Conservation (phyloP, 805 yeast species). For the Huiozyma sinensis region DNA sequence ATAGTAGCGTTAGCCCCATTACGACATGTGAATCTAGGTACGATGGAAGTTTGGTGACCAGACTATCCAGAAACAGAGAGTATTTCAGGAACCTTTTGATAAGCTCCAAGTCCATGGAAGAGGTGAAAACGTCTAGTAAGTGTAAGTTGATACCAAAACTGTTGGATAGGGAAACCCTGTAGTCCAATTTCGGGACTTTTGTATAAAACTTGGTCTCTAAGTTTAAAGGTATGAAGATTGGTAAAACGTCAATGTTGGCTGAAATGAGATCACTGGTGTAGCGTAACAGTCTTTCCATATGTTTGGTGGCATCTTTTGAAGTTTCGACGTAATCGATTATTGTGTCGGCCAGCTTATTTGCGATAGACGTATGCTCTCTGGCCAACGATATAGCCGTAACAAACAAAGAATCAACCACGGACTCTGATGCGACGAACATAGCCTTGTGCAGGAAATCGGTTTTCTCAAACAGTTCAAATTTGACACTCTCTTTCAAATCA, state of each 20-base stretch:
- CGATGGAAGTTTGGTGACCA: conserved; percentile 10
- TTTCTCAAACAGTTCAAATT: conserved; percentile 6
- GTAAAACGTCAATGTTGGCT: conserved; percentile 5
- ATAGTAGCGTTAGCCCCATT: conserved; percentile 25
- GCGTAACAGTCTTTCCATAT: not conserved
- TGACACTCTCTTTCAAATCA: conserved; percentile 4
- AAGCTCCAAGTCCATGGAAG: conserved; percentile 6
- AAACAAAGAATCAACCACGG: conserved; percentile 9
- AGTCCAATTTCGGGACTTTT: conserved; percentile 27
- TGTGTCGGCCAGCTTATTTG: conserved; percentile 6
- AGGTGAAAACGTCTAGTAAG: conserved; percentile 9
- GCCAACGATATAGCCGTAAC: conserved; percentile 6
- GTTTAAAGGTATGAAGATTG: conserved; percentile 11
- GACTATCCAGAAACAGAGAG: conserved; percentile 18
- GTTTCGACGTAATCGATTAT: conserved; percentile 7
- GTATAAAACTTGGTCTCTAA: conserved; percentile 12
- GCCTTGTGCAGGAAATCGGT: conserved; percentile 9
- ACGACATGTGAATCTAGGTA: conserved; percentile 6
- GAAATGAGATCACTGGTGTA: conserved; percentile 1
- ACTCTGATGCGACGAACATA: not conserved
- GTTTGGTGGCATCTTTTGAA: not conserved
- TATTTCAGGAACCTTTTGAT: conserved; percentile 15
- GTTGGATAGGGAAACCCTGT: conserved; percentile 36
- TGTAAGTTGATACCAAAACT: conserved; percentile 35
- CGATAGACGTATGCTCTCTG: conserved; percentile 5